Conservation (phyloP, 2,329 filamentous ascomycete genomes). For the Canariomyces notabilis region DNA sequence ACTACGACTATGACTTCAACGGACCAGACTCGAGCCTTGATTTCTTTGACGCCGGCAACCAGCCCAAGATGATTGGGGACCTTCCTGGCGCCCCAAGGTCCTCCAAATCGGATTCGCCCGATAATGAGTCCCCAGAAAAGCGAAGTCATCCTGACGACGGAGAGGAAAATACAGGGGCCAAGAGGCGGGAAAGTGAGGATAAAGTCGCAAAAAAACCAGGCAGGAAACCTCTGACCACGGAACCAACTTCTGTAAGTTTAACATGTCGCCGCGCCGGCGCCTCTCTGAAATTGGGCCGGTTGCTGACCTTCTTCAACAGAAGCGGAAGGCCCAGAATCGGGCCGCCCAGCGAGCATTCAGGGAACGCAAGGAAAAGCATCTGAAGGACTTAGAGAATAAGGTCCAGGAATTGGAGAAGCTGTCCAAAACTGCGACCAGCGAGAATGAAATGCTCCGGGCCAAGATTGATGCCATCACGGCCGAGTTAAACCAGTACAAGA, state of each 20-base stretch:
- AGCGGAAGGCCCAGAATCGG: conserved; percentile 92
- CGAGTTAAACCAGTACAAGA: conserved; percentile 86
- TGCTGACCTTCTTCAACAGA: conserved; percentile 48
- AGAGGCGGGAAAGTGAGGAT: conserved; percentile 76
- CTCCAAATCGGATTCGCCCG: conserved; percentile 54
- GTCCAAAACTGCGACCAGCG: conserved; percentile 75
- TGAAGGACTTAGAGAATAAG: conserved; percentile 78
- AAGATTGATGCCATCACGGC: conserved; percentile 82
- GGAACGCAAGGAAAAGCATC: conserved; percentile 88
- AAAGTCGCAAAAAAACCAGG: conserved; percentile 94
- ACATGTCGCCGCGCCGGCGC: background rate
- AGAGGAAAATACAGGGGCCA: conserved; percentile 51
- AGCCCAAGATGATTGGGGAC: conserved; percentile 70
- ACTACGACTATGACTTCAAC: conserved; percentile 76
- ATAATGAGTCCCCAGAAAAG: conserved; percentile 62
- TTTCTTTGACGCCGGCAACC: conserved; percentile 52
- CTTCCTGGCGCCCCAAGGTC: conserved; percentile 49
- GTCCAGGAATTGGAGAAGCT: conserved; percentile 73
- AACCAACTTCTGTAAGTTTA: conserved; percentile 83
- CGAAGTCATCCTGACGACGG: conserved; percentile 67
- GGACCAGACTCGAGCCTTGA: conserved; percentile 65
- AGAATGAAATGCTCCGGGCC: conserved; percentile 78
- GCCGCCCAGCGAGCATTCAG: conserved; percentile 90
- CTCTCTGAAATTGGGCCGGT: background rate
- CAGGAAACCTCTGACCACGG: conserved; percentile 88